Evolutionary conservation across 1,284 basidiomycete genomes (phyloP).

Genomic region (Malassezia psittaci): DNA sequence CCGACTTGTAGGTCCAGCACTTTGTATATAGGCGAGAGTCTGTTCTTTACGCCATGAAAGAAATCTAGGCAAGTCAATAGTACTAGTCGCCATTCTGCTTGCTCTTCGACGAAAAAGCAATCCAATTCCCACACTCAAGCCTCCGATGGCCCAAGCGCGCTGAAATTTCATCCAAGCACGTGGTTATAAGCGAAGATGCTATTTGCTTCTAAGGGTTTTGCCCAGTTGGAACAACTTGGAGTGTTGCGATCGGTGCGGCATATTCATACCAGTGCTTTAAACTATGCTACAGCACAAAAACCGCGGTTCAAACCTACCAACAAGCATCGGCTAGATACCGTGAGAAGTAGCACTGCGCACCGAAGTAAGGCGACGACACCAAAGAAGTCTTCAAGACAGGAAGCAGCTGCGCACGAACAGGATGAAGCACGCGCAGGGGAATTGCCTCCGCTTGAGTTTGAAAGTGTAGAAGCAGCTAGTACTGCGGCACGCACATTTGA

Average conservation of each 20-base stretch:
- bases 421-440: constrained; percentile 6
- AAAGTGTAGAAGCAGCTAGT: neutral
- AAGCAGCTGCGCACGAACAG: no score
- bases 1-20: constrained; percentile 5
- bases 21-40: neutral
- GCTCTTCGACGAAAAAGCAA: neutral
- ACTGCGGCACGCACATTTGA: neutral
- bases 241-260: neutral
- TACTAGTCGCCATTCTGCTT: neutral
- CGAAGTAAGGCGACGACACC: no score
- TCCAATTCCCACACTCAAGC: neutral
- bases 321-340: neutral
- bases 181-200: neutral
- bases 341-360: neutral
- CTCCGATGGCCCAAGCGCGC: neutral
- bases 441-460: constrained; percentile 11
- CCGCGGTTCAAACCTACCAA: neutral
- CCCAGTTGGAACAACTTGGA: no score
- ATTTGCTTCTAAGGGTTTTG: no score
- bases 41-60: constrained; percentile 7
- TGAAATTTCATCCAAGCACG: neutral
- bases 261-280: neutral
- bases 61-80: neutral
- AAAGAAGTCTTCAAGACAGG: no score
- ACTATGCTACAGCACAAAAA: neutral